Evolutionary conservation across 345 rosid species (phyloP), one percentile per base, ranked within the genome.

Genomic region (Clausena lansium): DNA sequence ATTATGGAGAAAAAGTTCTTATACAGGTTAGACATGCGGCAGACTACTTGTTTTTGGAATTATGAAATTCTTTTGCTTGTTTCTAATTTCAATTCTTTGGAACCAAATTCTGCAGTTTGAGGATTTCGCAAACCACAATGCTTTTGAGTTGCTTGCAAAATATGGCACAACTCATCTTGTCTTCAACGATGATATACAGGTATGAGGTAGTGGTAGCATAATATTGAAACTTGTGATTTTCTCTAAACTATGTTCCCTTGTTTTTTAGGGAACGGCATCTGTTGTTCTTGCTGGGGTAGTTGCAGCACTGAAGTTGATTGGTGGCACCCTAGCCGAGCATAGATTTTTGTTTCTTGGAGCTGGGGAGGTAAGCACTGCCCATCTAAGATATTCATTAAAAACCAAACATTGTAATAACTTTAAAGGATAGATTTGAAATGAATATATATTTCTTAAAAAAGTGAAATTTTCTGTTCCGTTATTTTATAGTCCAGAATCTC

Each of bases 81-180:
- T 47, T 75, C 66, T 74, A 19, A 71, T 32, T 66, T 54, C 61
- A 69, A 14, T 38, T 15, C 33, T 52, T 70, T 60, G 59, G 11
- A 24, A 30, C 58, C 74, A 30, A 66, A 58, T 67, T 80, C 52
- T 69, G 70, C 90, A 93, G 99, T 95, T 95, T 83, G 99, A 95
- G 88, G 99, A 95, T 85, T 95, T 95, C 79, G 99, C 99, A 72
- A 95, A 95, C 82, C 99, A 95, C 88, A 92, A 95, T 41, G 99
- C 98, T 13, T 95, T 93, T 69, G 90, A 91, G 64, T 83, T 96
- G 75, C 97, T 96, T 70, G 84, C 89, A 5, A 94, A 87, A 76
- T 94, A 94, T 78, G 85, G 93, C 47, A 70, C 92, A 38, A 86
- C 85, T 25, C 98, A 96, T 84, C 97, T 96, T 8, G 97, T 96